Conservation (phyloP, 495 filamentous ascomycete species). For the Trichocladium uniseriatum region DNA sequence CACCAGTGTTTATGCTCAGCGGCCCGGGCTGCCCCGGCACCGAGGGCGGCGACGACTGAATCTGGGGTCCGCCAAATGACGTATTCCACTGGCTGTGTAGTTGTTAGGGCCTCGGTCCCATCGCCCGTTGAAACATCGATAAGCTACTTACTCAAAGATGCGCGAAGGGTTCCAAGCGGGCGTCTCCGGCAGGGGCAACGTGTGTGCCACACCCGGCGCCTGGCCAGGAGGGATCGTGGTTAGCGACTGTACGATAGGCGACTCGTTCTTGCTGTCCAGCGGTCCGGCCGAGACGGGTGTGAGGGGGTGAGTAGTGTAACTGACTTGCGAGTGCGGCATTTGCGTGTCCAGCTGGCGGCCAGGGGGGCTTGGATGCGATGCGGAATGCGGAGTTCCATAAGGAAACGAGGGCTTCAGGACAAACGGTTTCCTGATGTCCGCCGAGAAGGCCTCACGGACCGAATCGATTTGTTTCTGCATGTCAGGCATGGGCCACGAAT, state of each 20-base stretch:
- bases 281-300: slow-evolving; percentile 71
- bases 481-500: slow-evolving; percentile 84
- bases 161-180: slow-evolving; percentile 82
- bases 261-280: slow-evolving; percentile 70
- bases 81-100: slow-evolving; percentile 76
- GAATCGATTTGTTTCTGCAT: slow-evolving; percentile 87
- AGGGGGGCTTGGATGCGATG: slow-evolving; percentile 52
- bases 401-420: slow-evolving; percentile 82
- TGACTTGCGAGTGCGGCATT: slow-evolving; percentile 56
- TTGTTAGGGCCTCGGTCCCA: slow-evolving; percentile 20
- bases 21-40: slow-evolving; percentile 32
- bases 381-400: slow-evolving; percentile 68
- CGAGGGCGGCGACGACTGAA: slow-evolving; percentile 33
- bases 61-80: slow-evolving; percentile 65
- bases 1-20: slow-evolving; percentile 36
- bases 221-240: slow-evolving; percentile 60
- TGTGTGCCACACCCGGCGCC: slow-evolving; percentile 35
- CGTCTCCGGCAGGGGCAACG: slow-evolving; percentile 55
- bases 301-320: slow-evolving; percentile 64
- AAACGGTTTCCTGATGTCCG: slow-evolving; percentile 76
- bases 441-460: slow-evolving; percentile 85
- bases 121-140: slow-evolving; percentile 5
- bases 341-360: slow-evolving; percentile 35
- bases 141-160: slow-evolving; percentile 74
- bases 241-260: slow-evolving; percentile 67